Base-by-base conservation (phyloP, 768 basidiomycete species). In the Lactifluus piperatus region DNA sequence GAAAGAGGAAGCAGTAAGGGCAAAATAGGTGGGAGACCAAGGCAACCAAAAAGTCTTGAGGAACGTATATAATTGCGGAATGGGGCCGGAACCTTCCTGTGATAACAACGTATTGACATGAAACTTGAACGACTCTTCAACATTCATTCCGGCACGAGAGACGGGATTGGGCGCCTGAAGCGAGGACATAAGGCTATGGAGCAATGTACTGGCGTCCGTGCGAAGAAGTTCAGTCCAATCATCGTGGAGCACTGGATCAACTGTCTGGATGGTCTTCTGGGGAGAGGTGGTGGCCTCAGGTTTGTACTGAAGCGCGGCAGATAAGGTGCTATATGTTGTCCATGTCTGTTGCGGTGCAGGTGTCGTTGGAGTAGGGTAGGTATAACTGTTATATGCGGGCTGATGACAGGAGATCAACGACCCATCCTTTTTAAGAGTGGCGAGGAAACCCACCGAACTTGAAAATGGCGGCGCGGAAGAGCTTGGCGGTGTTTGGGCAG, bases 31-130 rank as follows among this genome's bases (percentile, higher is more conserved):
- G 0, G 89, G 88, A 0, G 87, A 88, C 0, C 82, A 83, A 0
- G 88, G 88, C 14, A 91, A 75, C 89, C 89, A 91, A 64, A 91
- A 91, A 0, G 89, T 89, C 69, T 87, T 88, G 43, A 91, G 75
- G 60, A 87, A 80, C 7, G 84, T 85, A 68, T 91, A 91, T 0
- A 90, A 73, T 0, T 83, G 80, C 0, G 88, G 88, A 36, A 86
- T 84, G 14, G 79, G 70, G 14, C 53, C 59, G 51, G 81, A 77
- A n/a, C 67, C 66, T 36, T 75, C 71, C 53, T 72, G 69, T 0
- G 82, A 79, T 0, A 81, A 74, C 1, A 89, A 74, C 0, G 87
- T 86, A 52, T 75, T 77, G 18, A 91, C 78, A 62, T 91, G 89
- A 1, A 84, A 82, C 68, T 82, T 85, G 76, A 89, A 91, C 0